These are phyloP conservation scores for Blastobotrys americana DNA, from an alignment of 805 yeast genomes.

Conservation along the genomic window DNA sequence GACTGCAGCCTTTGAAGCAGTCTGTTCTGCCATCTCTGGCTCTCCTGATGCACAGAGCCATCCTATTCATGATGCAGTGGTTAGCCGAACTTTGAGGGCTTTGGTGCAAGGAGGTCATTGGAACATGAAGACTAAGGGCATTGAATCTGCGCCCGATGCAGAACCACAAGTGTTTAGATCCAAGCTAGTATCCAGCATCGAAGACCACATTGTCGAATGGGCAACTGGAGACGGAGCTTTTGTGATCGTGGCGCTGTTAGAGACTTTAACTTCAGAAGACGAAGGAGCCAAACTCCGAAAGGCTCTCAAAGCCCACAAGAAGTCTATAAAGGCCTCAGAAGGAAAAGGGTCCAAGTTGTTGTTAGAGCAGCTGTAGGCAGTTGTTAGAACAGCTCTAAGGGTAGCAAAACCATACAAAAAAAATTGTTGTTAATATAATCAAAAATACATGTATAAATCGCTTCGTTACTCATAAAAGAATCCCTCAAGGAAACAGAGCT, in stretches of 20 bases:
- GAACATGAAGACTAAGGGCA: slow-evolving; percentile 54
- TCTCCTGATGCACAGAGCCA: slow-evolving; percentile 62
- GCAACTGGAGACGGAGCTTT: slow-evolving; percentile 66
- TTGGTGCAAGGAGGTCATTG: slow-evolving; percentile 82
- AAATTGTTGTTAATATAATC: no score
- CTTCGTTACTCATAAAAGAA: neutral
- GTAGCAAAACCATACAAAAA: no score
- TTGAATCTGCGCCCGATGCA: slow-evolving; percentile 38
- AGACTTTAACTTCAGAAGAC: slow-evolving; percentile 44
- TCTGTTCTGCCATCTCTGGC: slow-evolving; percentile 38
- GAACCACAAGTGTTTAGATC: slow-evolving; percentile 44
- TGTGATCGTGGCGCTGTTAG: slow-evolving; percentile 72
- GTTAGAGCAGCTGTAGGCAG: slow-evolving; percentile 19
- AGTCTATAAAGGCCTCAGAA: slow-evolving; percentile 22
- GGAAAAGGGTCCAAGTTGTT: slow-evolving; percentile 32
- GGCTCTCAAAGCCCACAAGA: slow-evolving; percentile 39
- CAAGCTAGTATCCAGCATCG: slow-evolving; percentile 43
- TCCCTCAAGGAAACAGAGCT: no score
- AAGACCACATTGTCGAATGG: slow-evolving; percentile 57
- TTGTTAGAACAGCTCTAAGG: no score
- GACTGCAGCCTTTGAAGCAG: slow-evolving; percentile 41
- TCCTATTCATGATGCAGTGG: slow-evolving; percentile 58
- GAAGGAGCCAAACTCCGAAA: slow-evolving; percentile 41
- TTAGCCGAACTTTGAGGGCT: slow-evolving; percentile 65
- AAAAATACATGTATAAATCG: no score